Conservation (phyloP, 495 filamentous ascomycete species). For the Paragyromitra xinjiangensis region DNA sequence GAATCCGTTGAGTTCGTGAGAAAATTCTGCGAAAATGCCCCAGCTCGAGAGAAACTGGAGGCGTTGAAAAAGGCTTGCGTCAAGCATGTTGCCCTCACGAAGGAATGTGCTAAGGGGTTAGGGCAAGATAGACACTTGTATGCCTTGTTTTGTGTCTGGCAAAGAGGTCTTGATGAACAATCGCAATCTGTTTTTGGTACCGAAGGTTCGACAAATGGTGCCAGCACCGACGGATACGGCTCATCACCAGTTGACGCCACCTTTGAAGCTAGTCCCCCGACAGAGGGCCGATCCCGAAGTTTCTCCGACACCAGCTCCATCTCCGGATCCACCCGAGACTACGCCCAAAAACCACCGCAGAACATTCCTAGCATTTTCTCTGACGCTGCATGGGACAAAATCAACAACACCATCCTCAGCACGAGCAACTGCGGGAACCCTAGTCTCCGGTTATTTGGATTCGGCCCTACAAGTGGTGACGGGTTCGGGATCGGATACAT, state of each 20-base stretch:
- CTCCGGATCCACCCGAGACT: conserved; percentile 47
- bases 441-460: conserved; percentile 94
- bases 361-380: conserved; percentile 81
- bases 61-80: conserved; percentile 82
- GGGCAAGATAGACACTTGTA: conserved; percentile 96
- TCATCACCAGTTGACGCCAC: conserved; percentile 44
- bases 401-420: conserved; percentile 92
- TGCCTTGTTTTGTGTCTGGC: conserved; percentile 94
- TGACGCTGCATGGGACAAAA: conserved; percentile 89
- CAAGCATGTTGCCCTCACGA: conserved; percentile 80
- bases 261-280: conserved; percentile 41
- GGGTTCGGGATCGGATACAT: conserved; percentile 99
- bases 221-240: conserved; percentile 61
- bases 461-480: conserved; percentile 91
- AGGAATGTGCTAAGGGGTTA: conserved; percentile 86
- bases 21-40: conserved; percentile 93
- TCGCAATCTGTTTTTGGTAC: conserved; percentile 67
- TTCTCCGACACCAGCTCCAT: conserved; percentile 56
- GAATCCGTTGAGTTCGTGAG: conserved; percentile 86
- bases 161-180: conserved; percentile 82
- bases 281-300: conserved; percentile 59
- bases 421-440: conserved; percentile 99
- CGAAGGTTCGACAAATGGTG: conserved; percentile 63
- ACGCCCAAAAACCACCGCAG: conserved; percentile 54
- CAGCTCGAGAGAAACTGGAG: conserved; percentile 81